phyloP scores from a whole-genome alignment of 2,329 filamentous ascomycete species.

The Trichoderma breve region DNA sequence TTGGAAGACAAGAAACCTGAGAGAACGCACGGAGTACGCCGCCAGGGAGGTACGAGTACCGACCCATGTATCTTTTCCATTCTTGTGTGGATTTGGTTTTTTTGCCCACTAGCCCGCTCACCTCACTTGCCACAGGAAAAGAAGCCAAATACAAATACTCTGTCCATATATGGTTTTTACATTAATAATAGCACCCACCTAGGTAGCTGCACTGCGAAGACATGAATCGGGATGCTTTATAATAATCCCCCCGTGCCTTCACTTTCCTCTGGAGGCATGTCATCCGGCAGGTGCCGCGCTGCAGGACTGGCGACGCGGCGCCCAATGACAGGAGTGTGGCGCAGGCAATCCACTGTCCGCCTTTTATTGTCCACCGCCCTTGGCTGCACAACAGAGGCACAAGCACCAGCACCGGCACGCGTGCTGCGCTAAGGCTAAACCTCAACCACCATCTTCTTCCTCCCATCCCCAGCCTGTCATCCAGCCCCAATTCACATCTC shows the following conservation, averaged over 20 bases:
- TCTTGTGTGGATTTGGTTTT: neutral
- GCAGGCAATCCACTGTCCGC: conserved; percentile 7
- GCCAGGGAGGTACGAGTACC: neutral
- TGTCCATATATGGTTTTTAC: neutral
- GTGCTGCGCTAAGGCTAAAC: conserved; percentile 3
- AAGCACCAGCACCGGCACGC: conserved; percentile 2
- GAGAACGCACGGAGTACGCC: neutral
- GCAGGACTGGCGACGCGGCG: neutral
- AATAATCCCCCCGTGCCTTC: neutral
- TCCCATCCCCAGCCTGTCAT: conserved; percentile 21
- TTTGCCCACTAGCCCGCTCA: neutral
- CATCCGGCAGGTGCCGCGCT: conserved; percentile 14
- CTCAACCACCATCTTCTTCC: conserved; percentile 19
- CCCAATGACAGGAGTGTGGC: conserved; percentile 11
- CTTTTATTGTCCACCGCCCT: conserved; percentile 16
- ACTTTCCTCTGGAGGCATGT: neutral
- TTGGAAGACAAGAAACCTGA: neutral
- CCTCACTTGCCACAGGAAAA: neutral
- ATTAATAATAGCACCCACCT: neutral
- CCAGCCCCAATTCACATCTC: conserved; percentile 8
- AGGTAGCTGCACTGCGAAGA: neutral
- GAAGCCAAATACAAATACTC: neutral
- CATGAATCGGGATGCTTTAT: neutral
- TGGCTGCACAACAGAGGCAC: conserved; percentile 3
- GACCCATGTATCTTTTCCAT: neutral